Conservation (phyloP, 2,329 filamentous ascomycete species). For the Cercospora sp. region DNA sequence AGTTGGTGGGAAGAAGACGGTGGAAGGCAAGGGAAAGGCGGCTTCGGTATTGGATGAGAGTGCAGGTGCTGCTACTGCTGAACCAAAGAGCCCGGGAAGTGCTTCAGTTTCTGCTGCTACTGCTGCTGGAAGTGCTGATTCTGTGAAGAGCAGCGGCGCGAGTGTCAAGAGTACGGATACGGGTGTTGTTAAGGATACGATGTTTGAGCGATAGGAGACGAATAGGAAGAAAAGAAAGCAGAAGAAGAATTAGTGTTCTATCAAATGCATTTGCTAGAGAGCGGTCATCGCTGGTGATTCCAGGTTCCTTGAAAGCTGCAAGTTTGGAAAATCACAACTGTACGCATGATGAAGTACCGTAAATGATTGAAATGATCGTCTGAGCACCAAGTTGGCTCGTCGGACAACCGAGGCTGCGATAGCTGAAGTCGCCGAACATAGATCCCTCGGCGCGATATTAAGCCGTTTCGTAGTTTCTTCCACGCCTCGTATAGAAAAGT, state of each 20-base stretch:
- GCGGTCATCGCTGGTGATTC: not conserved
- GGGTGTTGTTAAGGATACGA: slow-evolving; percentile 38
- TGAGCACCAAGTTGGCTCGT: too few species aligned
- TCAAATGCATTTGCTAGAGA: not conserved
- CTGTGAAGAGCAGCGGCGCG: slow-evolving; percentile 18
- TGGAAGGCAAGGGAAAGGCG: slow-evolving; percentile 31
- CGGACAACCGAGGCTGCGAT: too few species aligned
- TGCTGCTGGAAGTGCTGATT: not conserved
- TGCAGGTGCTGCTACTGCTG: not conserved
- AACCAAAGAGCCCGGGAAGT: slow-evolving; percentile 7
- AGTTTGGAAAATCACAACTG: too few species aligned
- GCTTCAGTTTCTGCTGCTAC: not conserved
- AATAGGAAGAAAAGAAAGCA: not conserved
- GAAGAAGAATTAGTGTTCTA: not conserved
- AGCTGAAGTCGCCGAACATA: too few species aligned
- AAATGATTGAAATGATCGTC: too few species aligned
- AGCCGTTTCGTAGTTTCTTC: not conserved
- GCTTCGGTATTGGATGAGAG: slow-evolving; percentile 24
- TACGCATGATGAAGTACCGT: too few species aligned
- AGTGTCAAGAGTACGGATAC: slow-evolving; percentile 27
- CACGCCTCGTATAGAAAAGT: not conserved
- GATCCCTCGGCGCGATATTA: not conserved
- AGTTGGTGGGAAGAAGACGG: slow-evolving; percentile 15
- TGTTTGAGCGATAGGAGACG: slow-evolving; percentile 40
- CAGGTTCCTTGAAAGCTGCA: too few species aligned